Evolutionary conservation across 768 basidiomycete genomes (phyloP), one percentile per base, ranked within the genome.

Genomic region (Clitopilus hobsonii): DNA sequence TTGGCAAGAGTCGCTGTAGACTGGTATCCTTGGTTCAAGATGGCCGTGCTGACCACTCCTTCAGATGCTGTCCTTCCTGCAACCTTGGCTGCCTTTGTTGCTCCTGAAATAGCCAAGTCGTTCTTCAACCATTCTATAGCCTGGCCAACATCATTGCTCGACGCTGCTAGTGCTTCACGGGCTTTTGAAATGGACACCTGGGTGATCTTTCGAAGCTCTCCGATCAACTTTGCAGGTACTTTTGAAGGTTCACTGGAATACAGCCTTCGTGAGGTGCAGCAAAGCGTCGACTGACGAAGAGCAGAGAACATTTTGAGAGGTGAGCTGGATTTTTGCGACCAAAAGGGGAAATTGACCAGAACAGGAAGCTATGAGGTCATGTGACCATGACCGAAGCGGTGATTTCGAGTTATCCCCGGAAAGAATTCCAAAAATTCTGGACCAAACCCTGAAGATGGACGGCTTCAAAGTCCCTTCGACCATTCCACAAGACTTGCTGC

Each of bases 111-210:
- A 2, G 75, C 74, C 25, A 89, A 76, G 69, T 96, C 91, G 54
- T 84, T 79, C 61, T 88, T 73, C 29, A 98, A 80, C 91, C 93
- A 98, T 63, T 76, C 72, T 56, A 95, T 71, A 10, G 96, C 94
- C 22, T 69, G 78, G 14, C 84, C 68, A 52, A 97, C 64, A 68
- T 93, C 82, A 73, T 91, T 89, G 64, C 86, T 80, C 26, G 84
- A 79, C 24, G 85, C 83, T 51, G 70, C 67, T 52, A 98, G 87
- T 2, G 96, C 95, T 67, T 95, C 90, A 30, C 88, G 84, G 26
- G 95, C 96, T 73, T 94, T 93, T 45, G 80, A 76, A 60, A 98
- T 84, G 6, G 94, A 91, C 49, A 94, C 89, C 49, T 86, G 84
- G 45, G 81, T 88, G 62, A 79, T 77, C 69, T 89, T 91, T 59